Evolutionary conservation across 2,329 filamentous ascomycete species (phyloP).

Genomic region (Aspergillus brasiliensis): DNA sequence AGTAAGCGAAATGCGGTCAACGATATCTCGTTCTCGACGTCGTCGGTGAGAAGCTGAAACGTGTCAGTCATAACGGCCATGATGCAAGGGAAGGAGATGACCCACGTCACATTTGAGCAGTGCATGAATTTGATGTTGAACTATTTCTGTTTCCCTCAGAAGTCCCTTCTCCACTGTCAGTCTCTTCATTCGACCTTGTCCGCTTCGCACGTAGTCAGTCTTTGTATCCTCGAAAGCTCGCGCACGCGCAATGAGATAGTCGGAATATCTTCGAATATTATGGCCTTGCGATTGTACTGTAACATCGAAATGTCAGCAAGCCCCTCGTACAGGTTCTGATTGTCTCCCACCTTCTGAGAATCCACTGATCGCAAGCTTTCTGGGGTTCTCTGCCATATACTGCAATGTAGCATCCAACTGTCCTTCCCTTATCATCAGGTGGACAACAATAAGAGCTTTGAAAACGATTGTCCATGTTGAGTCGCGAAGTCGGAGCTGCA

Average conservation of each 20-base stretch:
- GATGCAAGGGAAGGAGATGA: constrained; percentile 21
- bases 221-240: constrained; percentile 81
- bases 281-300: constrained; percentile 89
- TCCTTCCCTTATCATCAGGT: constrained; percentile 96
- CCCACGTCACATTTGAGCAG: constrained; percentile 87
- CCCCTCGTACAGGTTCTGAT: constrained; percentile 6
- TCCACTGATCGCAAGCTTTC: constrained; percentile 80
- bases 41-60: constrained; percentile 74
- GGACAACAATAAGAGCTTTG: constrained; percentile 93
- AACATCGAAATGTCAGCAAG: constrained; percentile 38
- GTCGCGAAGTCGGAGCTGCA: constrained; percentile 86
- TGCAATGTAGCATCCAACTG: constrained; percentile 83
- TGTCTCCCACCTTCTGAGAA: constrained; percentile 81
- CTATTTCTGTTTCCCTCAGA: constrained; percentile 83
- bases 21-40: constrained; percentile 95
- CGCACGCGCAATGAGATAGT: constrained; percentile 81
- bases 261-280: constrained; percentile 89
- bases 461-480: constrained; percentile 99
- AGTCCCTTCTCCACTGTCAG: constrained; percentile 89
- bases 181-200: constrained; percentile 80
- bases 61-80: constrained; percentile 15
- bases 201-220: constrained; percentile 84
- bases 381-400: constrained; percentile 80
- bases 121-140: constrained; percentile 84
- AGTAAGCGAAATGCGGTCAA: constrained; percentile 89